These are phyloP conservation scores for Fraxinus baroniana DNA, from an alignment of 305 asterid genomes.

Conservation along the genomic window DNA sequence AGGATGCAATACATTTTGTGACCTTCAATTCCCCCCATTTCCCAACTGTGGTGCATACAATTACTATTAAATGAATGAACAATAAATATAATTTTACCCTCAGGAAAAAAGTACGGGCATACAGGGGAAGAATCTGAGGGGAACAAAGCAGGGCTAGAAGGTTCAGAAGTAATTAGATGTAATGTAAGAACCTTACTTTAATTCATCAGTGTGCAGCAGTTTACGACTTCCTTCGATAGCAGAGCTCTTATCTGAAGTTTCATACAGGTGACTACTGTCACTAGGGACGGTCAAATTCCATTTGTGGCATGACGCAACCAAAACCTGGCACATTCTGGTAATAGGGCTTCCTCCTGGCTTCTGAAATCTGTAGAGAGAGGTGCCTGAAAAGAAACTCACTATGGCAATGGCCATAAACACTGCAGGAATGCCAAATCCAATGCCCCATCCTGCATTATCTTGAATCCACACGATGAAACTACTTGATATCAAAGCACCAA, in stretches of 20 bases:
- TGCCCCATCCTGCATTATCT: constrained; percentile 96
- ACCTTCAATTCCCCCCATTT: background rate
- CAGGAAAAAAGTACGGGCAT: background rate
- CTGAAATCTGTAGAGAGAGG: constrained; percentile 86
- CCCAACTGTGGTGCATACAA: background rate
- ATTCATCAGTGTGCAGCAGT: constrained; percentile 75
- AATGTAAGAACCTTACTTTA: constrained; percentile 42
- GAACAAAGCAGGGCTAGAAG: background rate
- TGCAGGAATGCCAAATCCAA: constrained; percentile 92
- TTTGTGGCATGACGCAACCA: constrained; percentile 73
- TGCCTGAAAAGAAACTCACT: constrained; percentile 77
- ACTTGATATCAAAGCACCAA: constrained; percentile 82
- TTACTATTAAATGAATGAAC: background rate
- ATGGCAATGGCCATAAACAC: constrained; percentile 78
- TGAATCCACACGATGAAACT: constrained; percentile 92
- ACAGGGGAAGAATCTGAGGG: background rate
- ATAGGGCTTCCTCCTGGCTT: constrained; percentile 97
- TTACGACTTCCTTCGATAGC: constrained; percentile 96
- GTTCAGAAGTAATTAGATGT: background rate
- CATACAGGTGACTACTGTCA: constrained; percentile 71
- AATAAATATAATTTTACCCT: background rate
- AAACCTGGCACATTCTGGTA: constrained; percentile 91
- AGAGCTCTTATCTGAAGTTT: constrained; percentile 71
- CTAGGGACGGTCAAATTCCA: constrained; percentile 55
- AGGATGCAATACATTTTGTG: background rate